Evolutionary conservation across 257 asterid genomes (phyloP), one percentile per base, ranked within the genome.

Genomic region (Solanum lycopersicoides): DNA sequence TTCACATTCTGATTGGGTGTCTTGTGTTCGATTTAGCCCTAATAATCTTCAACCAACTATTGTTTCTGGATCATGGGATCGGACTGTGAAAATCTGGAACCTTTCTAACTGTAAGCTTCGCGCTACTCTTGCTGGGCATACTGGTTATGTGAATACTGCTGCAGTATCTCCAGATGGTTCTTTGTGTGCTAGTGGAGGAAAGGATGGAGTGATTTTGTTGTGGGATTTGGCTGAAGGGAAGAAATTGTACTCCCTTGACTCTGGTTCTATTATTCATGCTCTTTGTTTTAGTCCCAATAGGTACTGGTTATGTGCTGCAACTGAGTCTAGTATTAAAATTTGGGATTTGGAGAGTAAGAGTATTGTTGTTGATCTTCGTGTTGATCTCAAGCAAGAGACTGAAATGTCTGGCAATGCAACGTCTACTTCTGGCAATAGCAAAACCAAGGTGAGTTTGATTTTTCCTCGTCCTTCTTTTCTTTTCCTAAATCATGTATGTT

Each of bases 271-370:
- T 39, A 82, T 87, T 16, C 76, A 87, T 45, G 39, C 89, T 1
- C 63, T 87, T 3, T 87, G 89, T 30, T 87, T 87, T 77, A 87
- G 87, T 21, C 87, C 89, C 2, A 87, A 87, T 42, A 87, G 82
- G 72, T 87, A 79, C 45, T 87, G 89, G 89, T 73, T 87, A 5
- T 87, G 87, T 69, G 89, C 83, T 12, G 89, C 89, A 0, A 94
- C 98, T 0, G 96, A 94, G 90, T 32, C 92, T 3, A 84, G 95
- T 25, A 95, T 95, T 76, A 94, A 91, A 95, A 91, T 95, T 73
- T 95, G 98, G 98, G 97, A 94, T 89, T 90, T 93, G 91, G 97
- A 94, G 93, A 95, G 96, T 88, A 94, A 93, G 14, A 45, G 25
- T 16, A 45, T 44, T 3, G 84, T 95, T 37, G 91, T 92, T 9